Conservation (phyloP, 345 rosid genomes). For the Eucalyptus dawsonii region DNA sequence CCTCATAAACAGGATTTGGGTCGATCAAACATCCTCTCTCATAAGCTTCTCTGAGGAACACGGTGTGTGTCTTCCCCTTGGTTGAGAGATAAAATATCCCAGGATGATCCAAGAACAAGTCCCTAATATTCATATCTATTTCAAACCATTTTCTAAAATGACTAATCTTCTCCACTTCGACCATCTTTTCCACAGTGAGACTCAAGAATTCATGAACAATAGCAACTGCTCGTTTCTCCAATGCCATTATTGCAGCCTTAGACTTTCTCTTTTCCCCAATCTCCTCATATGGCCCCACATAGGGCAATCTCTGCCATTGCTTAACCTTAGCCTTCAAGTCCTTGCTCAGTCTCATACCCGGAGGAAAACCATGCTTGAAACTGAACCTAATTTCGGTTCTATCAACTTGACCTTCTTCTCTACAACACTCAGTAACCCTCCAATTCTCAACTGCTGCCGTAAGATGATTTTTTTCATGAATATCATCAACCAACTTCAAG, state of each 20-base stretch:
- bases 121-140: slow-evolving; percentile 78
- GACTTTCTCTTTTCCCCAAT: slow-evolving; percentile 27
- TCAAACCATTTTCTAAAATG: slow-evolving; percentile 79
- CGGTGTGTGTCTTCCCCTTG: slow-evolving; percentile 78
- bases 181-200: slow-evolving; percentile 86
- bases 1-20: slow-evolving; percentile 60
- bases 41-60: slow-evolving; percentile 85
- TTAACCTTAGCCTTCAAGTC: slow-evolving; percentile 63
- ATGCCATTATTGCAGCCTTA: slow-evolving; percentile 27
- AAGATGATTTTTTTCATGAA: slow-evolving; percentile 5
- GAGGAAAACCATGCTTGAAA: slow-evolving; percentile 66
- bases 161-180: slow-evolving; percentile 91
- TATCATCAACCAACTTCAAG: slow-evolving; percentile 41
- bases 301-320: slow-evolving; percentile 80
- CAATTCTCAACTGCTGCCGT: slow-evolving; percentile 66
- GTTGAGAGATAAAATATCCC: slow-evolving; percentile 84
- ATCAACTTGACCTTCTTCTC: slow-evolving; percentile 35
- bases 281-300: slow-evolving; percentile 62
- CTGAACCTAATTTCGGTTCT: slow-evolving; percentile 38
- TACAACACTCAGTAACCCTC: slow-evolving; percentile 61
- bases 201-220: slow-evolving; percentile 80
- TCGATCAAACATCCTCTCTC: slow-evolving; percentile 56
- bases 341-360: slow-evolving; percentile 84
- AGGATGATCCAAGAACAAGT: slow-evolving; percentile 87
- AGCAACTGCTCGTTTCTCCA: slow-evolving; percentile 78